A percentile compares a stretch with the other conserved stretches of the same genome.
Evolutionary conservation across 768 basidiomycete genomes (phyloP).

Genomic region (Mycena leptocephala): DNA sequence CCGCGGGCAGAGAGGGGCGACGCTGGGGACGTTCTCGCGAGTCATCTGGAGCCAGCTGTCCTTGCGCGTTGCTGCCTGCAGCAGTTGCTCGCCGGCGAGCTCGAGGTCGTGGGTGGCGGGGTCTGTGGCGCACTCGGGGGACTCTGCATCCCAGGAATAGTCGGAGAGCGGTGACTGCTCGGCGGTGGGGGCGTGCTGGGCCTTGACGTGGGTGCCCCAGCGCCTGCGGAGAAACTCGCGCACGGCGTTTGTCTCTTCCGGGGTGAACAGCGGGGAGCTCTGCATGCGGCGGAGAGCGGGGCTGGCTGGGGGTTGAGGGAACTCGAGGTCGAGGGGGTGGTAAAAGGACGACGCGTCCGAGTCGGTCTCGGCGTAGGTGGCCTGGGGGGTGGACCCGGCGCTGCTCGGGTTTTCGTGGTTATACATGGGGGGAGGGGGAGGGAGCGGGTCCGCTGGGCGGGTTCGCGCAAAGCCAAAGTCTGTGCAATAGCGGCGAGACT

Average conservation of each 20-base stretch:
- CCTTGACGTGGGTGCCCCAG: slow-evolving; percentile 33
- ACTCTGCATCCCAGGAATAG: slow-evolving; percentile 33
- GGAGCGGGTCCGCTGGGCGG: not conserved
- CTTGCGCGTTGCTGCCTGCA: slow-evolving; percentile 17
- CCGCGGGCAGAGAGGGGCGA: slow-evolving; percentile 4
- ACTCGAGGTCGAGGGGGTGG: slow-evolving; percentile 49
- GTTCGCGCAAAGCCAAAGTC: slow-evolving; percentile 48
- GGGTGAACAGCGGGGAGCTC: slow-evolving; percentile 59
- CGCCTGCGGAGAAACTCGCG: slow-evolving; percentile 42
- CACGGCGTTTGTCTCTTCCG: slow-evolving; percentile 44
- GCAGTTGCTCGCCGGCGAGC: slow-evolving; percentile 31
- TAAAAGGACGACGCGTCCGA: slow-evolving; percentile 55
- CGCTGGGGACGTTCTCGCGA: not conserved
- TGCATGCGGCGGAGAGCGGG: slow-evolving; percentile 61
- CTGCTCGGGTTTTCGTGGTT: slow-evolving; percentile 36
- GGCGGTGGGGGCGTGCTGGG: not conserved
- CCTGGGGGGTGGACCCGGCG: slow-evolving; percentile 47
- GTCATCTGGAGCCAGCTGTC: slow-evolving; percentile 24
- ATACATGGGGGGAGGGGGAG: slow-evolving; percentile 28
- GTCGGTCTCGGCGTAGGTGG: slow-evolving; percentile 49
- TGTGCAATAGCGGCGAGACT: slow-evolving; percentile 48
- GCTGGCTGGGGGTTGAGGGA: slow-evolving; percentile 58
- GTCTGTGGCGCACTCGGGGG: slow-evolving; percentile 24
- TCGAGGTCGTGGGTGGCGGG: slow-evolving; percentile 16
- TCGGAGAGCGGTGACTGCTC: slow-evolving; percentile 1